phyloP scores from a whole-genome alignment of 164 flowering plant species.

The Piper betle region DNA sequence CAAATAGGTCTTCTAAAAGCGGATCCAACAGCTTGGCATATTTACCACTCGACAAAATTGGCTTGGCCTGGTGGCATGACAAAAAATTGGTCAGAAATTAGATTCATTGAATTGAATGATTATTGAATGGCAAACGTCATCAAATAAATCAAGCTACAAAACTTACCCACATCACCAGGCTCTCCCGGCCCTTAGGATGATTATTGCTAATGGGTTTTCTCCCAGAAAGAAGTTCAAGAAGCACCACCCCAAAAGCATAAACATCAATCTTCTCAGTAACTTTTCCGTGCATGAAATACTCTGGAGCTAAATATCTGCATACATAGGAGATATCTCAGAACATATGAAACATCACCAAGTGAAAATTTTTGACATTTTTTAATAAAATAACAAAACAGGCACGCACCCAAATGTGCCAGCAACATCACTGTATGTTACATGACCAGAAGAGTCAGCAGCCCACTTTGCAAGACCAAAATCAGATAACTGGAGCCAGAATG shows the following conservation, averaged over 20 bases:
- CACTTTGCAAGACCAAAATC: slow-evolving; percentile 93
- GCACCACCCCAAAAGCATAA: slow-evolving; percentile 92
- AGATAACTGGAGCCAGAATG: slow-evolving; percentile 43
- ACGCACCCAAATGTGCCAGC: slow-evolving; percentile 95
- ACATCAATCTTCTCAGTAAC: slow-evolving; percentile 85
- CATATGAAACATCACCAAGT: background rate
- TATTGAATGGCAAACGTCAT: too few species aligned
- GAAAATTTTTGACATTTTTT: background rate
- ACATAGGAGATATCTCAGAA: background rate
- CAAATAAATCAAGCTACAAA: background rate
- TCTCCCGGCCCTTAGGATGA: slow-evolving; percentile 73
- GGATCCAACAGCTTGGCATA: slow-evolving; percentile 49
- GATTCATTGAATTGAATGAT: background rate
- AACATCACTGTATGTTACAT: slow-evolving; percentile 69
- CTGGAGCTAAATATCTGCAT: slow-evolving; percentile 93
- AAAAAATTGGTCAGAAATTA: background rate
- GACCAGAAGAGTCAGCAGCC: slow-evolving; percentile 55
- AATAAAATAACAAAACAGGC: background rate
- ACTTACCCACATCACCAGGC: slow-evolving; percentile 96
- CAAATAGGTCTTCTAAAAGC: slow-evolving; percentile 34
- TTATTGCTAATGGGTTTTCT: slow-evolving; percentile 76
- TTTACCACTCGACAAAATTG: slow-evolving; percentile 50
- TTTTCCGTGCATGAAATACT: slow-evolving; percentile 92
- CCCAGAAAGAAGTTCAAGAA: slow-evolving; percentile 92
- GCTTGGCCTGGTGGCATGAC: slow-evolving; percentile 45